phyloP scores from a whole-genome alignment of 225 moss, liverwort and hornwort genomes.

The Bryum argenteum region DNA sequence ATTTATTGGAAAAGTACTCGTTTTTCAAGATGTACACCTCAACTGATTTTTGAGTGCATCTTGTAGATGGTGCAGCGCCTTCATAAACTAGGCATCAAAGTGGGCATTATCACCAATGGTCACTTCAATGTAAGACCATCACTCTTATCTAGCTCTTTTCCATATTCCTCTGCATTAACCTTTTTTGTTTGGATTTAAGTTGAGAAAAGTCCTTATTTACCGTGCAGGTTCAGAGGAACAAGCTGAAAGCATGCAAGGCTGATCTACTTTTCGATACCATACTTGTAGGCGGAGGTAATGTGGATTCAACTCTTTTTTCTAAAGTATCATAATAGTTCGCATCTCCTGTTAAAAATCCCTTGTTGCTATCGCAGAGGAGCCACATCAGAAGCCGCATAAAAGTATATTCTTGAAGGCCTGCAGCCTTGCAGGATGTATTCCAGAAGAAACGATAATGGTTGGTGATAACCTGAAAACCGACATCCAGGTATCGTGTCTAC shows the following conservation, averaged over 20 bases:
- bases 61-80: slow-evolving; percentile 70
- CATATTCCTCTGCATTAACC: not conserved
- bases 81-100: slow-evolving; percentile 65
- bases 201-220: slow-evolving; percentile 1
- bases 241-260: slow-evolving; percentile 83
- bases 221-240: slow-evolving; percentile 86
- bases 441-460: slow-evolving; percentile 83
- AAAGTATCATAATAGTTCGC: not conserved
- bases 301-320: not conserved
- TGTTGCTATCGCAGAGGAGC: slow-evolving; percentile 71
- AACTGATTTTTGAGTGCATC: not conserved
- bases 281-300: slow-evolving; percentile 87
- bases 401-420: slow-evolving; percentile 91
- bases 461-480: slow-evolving; percentile 94
- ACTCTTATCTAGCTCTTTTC: not conserved
- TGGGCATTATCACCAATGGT: slow-evolving; percentile 94
- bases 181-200: not conserved
- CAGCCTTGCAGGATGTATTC: slow-evolving; percentile 64
- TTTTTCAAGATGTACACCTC: not conserved
- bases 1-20: not conserved
- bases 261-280: slow-evolving; percentile 76
- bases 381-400: slow-evolving; percentile 75
- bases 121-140: slow-evolving; percentile 63
- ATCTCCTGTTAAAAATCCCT: too few species aligned
- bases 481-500: slow-evolving; percentile 56